phyloP scores from a whole-genome alignment of 345 rosid species.

The Euphorbia lathyris region DNA sequence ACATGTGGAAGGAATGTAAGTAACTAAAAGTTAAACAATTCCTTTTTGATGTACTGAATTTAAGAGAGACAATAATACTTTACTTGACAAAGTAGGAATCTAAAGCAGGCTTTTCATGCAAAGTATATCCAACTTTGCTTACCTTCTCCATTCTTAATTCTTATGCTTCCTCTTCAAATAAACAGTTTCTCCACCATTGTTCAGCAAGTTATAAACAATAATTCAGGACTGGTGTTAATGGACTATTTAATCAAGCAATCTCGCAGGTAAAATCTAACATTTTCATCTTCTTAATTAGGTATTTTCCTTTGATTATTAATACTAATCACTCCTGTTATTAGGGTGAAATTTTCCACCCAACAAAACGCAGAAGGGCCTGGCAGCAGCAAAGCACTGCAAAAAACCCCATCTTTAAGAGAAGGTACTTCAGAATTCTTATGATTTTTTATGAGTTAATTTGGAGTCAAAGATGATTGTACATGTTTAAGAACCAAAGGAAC shows the following conservation, averaged over 20 bases:
- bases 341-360: conserved; percentile 34
- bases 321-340: conserved; percentile 15
- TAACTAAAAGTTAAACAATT: background rate
- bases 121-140: conserved; percentile 40
- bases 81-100: conserved; percentile 21
- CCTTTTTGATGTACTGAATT: background rate
- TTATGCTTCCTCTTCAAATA: conserved; percentile 32
- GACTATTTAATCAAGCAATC: conserved; percentile 35
- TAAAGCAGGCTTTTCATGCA: conserved; percentile 31
- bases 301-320: background rate
- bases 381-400: conserved; percentile 25
- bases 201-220: background rate
- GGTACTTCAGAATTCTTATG: conserved; percentile 21
- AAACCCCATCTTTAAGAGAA: conserved; percentile 39
- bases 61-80: conserved; percentile 24
- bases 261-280: conserved; percentile 19
- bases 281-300: background rate
- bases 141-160: background rate
- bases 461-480: background rate
- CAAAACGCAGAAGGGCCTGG: conserved; percentile 21
- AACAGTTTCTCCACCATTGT: conserved; percentile 15
- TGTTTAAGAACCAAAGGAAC: background rate
- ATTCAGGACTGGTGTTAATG: conserved; percentile 15
- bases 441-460: background rate
- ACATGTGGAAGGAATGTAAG: too few relatives aligned